phyloP scores from a whole-genome alignment of 805 yeast genomes.

The Hanseniaspora occidentalis region DNA sequence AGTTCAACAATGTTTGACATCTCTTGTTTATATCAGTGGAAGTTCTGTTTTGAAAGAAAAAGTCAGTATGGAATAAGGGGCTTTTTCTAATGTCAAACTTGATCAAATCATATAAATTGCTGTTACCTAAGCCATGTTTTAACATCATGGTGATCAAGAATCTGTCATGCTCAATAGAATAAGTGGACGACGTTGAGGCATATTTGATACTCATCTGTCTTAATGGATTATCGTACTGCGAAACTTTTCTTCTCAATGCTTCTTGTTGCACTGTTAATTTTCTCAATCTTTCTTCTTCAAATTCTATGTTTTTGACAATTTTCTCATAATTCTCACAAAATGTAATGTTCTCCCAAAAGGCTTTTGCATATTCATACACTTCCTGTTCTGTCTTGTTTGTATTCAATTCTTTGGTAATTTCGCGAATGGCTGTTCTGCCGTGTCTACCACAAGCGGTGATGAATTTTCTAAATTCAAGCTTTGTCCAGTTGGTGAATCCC shows the following conservation, averaged over 20 bases:
- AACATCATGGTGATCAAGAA: conserved; percentile 71
- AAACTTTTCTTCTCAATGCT: conserved; percentile 61
- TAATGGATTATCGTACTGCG: conserved; percentile 61
- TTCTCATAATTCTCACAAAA: conserved; percentile 86
- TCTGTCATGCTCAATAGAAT: conserved; percentile 83
- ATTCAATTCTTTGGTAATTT: conserved; percentile 61
- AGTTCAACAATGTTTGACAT: conserved; percentile 62
- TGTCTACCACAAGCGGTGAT: conserved; percentile 60
- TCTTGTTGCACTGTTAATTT: conserved; percentile 62
- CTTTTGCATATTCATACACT: conserved; percentile 60
- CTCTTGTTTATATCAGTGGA: conserved; percentile 71
- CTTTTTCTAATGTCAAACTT: conserved; percentile 62
- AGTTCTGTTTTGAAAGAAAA: conserved; percentile 71
- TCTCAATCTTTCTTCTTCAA: conserved; percentile 75
- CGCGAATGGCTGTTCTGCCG: conserved; percentile 63
- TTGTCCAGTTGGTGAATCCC: conserved; percentile 75
- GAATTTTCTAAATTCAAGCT: conserved; percentile 79
- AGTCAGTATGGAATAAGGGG: conserved; percentile 76
- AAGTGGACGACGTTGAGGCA: conserved; percentile 58
- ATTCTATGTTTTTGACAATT: conserved; percentile 66
- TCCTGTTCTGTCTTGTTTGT: conserved; percentile 75
- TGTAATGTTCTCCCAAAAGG: conserved; percentile 68
- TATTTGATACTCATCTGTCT: conserved; percentile 60
- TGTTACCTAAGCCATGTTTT: conserved; percentile 67
- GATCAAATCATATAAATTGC: conserved; percentile 66